Evolutionary conservation across 108 stramenopile species (phyloP), one percentile per base, ranked within the genome.

Genomic region (Pseudonitzschia delicatissima): DNA sequence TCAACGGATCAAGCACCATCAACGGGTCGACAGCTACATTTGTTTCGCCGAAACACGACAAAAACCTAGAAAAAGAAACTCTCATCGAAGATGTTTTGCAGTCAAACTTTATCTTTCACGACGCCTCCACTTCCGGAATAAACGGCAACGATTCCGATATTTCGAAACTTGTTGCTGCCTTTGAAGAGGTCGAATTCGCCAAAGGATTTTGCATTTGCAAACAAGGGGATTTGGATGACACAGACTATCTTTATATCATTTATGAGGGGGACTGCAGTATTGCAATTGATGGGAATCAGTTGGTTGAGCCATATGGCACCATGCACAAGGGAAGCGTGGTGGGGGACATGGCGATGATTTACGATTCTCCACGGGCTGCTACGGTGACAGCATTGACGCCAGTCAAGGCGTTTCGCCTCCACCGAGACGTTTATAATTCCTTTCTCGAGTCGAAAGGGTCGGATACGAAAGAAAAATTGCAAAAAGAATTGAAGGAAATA

Each of bases 241-340:
- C 26, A 0, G 29, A 55, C 32, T 55, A 55, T 33, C 13, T 55
- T 4, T 55, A 55, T 27, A 55, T 55, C 7, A 55, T 55, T 27
- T 55, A 55, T 33, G 9, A 15, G 9, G 71, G 71, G 11, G 40
- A 57, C 20, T 63, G 61, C 8, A 27, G 44, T 13, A 66, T 72
- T 8, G 26, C 23, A 2, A 31, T 72, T 15, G 71, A 72, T 66
- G 66, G 66, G 21, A 32, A 55, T 3, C 34, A 31, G 3, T 42
- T 72, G 31, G 64, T 57, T 4, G 71, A 72, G 23, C 66, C 66
- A 17, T 72, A 67, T 58, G 65, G 71, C 1, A 67, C 36, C 2
- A 45, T 72, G 57, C 27, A 9, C 7, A 25, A 57, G 39, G 57
- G 57, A 27, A 20, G 27, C 11, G 26, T 72, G 26, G 59, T 72